Percentiles rank a stretch among this genome's conserved stretches.
Conservation (phyloP, 2,329 filamentous ascomycete species). For the Colletotrichum sp. region DNA sequence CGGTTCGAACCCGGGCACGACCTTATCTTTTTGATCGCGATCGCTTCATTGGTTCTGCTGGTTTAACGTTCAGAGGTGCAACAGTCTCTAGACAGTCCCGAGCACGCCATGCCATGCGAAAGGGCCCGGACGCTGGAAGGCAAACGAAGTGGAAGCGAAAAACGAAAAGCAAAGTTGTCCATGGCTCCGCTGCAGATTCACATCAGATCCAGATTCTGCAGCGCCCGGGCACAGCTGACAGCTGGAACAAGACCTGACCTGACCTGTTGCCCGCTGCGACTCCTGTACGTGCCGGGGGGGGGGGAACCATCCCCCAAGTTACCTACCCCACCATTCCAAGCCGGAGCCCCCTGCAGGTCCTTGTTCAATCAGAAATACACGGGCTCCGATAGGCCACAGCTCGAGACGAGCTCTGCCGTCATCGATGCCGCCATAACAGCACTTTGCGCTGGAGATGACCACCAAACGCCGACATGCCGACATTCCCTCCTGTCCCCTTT, state of each 20-base stretch:
- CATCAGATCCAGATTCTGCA: neutral
- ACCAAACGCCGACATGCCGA: neutral
- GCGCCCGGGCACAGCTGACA: neutral
- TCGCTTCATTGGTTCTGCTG: neutral
- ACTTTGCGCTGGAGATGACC: neutral
- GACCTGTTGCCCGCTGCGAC: neutral
- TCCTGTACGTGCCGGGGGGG: neutral
- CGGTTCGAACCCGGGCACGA: neutral
- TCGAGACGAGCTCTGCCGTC: conserved; percentile 17
- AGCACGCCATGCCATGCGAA: neutral
- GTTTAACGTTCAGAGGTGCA: neutral
- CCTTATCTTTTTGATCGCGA: neutral
- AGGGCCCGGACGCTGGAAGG: neutral
- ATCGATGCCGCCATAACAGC: conserved; percentile 16
- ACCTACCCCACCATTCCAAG: neutral
- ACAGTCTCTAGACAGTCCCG: neutral
- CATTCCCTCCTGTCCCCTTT: neutral
- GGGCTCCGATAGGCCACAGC: conserved; percentile 12
- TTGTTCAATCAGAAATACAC: conserved; percentile 12
- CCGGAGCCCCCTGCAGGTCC: neutral
- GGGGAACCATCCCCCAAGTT: neutral
- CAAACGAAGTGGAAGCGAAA: neutral
- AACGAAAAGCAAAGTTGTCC: neutral
- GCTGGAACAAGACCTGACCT: neutral
- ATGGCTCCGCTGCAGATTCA: neutral